A percentile compares a stretch with the other conserved stretches of the same genome.
Evolutionary conservation across 768 basidiomycete genomes (phyloP).

Genomic region (Sporobolomyces phaffii): DNA sequence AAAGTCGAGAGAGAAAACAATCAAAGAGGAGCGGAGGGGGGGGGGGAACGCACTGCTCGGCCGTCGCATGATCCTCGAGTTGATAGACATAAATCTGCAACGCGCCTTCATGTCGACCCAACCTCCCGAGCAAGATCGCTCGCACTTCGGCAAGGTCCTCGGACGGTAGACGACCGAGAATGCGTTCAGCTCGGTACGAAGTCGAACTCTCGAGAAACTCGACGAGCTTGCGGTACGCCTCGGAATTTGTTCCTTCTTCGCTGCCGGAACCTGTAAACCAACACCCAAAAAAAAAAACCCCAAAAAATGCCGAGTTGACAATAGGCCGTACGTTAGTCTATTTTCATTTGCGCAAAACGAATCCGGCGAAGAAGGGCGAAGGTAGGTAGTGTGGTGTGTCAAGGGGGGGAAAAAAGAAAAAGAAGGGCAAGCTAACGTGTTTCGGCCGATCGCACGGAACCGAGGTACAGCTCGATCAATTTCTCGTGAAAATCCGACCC

Average conservation of each 20-base stretch:
- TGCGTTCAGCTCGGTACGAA: slow-evolving; percentile 66
- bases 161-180: slow-evolving; percentile 72
- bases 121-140: slow-evolving; percentile 79
- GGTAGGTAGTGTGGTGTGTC: too few relatives aligned
- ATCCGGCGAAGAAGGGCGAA: not conserved
- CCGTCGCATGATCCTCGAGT: slow-evolving; percentile 72
- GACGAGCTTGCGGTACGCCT: slow-evolving; percentile 68
- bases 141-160: slow-evolving; percentile 78
- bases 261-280: too few relatives aligned
- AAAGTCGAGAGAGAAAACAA: slow-evolving; percentile 38
- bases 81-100: slow-evolving; percentile 91
- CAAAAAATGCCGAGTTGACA: too few relatives aligned
- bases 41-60: slow-evolving; percentile 85
- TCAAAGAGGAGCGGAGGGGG: too few relatives aligned
- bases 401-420: not conserved
- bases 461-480: slow-evolving; percentile 77
- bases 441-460: slow-evolving; percentile 51
- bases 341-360: too few relatives aligned
- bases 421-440: not conserved
- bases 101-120: slow-evolving; percentile 86
- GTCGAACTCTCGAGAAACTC: slow-evolving; percentile 66
- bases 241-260: too few relatives aligned
- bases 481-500: slow-evolving; percentile 73
- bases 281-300: not conserved
- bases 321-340: too few relatives aligned